phyloP scores from a whole-genome alignment of 1,284 basidiomycete genomes.

The Leccinum insolens region DNA sequence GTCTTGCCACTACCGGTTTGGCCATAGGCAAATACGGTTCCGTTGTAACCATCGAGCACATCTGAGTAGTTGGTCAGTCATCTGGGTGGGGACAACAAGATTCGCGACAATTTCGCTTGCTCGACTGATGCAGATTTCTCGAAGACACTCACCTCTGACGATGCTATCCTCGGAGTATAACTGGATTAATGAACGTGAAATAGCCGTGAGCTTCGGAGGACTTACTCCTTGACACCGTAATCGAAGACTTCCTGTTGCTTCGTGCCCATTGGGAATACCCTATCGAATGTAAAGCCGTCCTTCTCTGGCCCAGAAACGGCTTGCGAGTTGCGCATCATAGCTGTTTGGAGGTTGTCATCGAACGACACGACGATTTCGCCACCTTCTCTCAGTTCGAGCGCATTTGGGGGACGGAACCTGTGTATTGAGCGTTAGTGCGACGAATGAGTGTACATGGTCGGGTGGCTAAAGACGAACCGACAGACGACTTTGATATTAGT shows the following conservation, averaged over 20 bases:
- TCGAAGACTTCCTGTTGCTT: conserved; percentile 97
- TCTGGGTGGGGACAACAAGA: conserved; percentile 9
- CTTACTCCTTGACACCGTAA: conserved; percentile 96
- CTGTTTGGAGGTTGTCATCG: conserved; percentile 82
- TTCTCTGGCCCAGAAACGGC: conserved; percentile 76
- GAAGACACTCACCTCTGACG: conserved; percentile 63
- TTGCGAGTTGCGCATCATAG: conserved; percentile 75
- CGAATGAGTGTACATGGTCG: conserved; percentile 1
- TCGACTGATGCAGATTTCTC: conserved; percentile 2
- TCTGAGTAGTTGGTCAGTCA: conserved; percentile 54
- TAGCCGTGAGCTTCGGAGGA: conserved; percentile 30
- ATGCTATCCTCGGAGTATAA: conserved; percentile 50
- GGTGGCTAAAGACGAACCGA: conserved; percentile 59
- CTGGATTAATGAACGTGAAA: conserved; percentile 15
- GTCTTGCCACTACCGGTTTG: conserved; percentile 98
- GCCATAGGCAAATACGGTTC: conserved; percentile 98
- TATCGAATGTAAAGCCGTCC: conserved; percentile 97
- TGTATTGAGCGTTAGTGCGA: conserved; percentile 12
- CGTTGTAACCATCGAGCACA: conserved; percentile 99
- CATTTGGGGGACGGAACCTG: conserved; percentile 95
- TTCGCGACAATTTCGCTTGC: conserved; percentile 7
- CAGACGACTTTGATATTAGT: conserved; percentile 95
- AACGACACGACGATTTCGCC: conserved; percentile 93
- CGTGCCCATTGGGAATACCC: conserved; percentile 93
- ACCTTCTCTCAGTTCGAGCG: conserved; percentile 88